Base-by-base conservation (phyloP, 2,329 filamentous ascomycete species). In the Fusarium kyushuense region DNA sequence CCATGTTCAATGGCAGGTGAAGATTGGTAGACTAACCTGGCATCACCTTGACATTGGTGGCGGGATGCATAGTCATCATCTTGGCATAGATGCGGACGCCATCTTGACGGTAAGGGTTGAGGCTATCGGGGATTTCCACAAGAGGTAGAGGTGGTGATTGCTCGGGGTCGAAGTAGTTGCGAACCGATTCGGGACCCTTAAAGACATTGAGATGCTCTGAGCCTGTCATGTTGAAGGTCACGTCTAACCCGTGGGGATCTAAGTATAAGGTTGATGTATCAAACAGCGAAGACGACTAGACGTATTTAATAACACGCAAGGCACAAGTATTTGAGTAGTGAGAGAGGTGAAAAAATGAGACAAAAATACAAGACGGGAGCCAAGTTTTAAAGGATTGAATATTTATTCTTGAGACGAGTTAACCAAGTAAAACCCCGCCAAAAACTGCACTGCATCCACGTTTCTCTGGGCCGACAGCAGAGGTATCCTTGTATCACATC, bases 11-110 rank as follows among this genome's bases (percentile, higher is more conserved):
- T 25, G 25, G 7, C 35, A 10, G 5, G 9, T 9, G 23, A 11
- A 12, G 10, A 19, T 38, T 25, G 23, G 21, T 25, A 29, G 10
- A 70, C 72, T 19, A 73, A 84, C 84, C 84, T 70, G 87, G 87
- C 76, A 89, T 82, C 19, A 85, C 83, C 72, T 90, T 89, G 67
- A 90, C 85, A 52, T 89, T 89, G 58, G 88, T 85, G 14, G 87
- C 85, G 1, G 87, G 87, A 63, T 86, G 84, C 79, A 84, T 84
- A 4, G 85, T 86, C 82, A 89, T 86, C 84, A 89, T 86, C 76
- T 89, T 89, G 33, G 87, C 87, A 63, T 88, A 89, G 63, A 90
- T 88, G 23, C 86, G 83, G 4, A 90, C 84, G 2, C 85, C 84
- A 82, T 89, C 83, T 21, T 81, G 65, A 48, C 82, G 79, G 65